A percentile compares a stretch with the other conserved stretches of the same genome.
phyloP scores from a whole-genome alignment of 202 grass and related monocot species.

The Sporobolus alterniflorus region DNA sequence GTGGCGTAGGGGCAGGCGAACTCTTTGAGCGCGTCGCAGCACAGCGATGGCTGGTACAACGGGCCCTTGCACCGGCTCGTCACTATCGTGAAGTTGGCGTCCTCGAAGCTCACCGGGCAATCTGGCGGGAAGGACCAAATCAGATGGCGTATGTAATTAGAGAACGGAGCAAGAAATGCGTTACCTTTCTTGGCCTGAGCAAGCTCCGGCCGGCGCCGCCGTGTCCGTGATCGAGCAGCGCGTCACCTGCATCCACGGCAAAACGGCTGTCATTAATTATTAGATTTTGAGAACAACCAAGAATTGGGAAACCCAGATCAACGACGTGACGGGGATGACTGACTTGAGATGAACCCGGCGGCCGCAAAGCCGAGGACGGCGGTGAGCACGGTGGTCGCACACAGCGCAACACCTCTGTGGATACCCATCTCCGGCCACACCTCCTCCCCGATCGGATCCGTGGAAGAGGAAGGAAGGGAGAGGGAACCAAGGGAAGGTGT shows the following conservation, averaged over 20 bases:
- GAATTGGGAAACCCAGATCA: background rate
- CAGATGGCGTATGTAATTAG: background rate
- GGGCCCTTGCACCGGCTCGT: constrained; percentile 12
- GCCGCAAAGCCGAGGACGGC: constrained; percentile 23
- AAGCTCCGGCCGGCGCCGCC: constrained; percentile 72
- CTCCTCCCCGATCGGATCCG: constrained; percentile 7
- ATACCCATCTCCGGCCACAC: constrained; percentile 45
- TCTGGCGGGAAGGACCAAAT: background rate
- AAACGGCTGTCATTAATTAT: background rate
- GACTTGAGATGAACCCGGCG: constrained; percentile 73
- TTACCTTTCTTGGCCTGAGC: constrained; percentile 79
- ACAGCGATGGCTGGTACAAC: too few relatives aligned
- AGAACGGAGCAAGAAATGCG: background rate
- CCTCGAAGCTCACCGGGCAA: constrained; percentile 66
- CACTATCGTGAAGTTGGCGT: constrained; percentile 81
- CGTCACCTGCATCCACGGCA: constrained; percentile 56
- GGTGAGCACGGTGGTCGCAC: constrained; percentile 42
- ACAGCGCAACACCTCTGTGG: constrained; percentile 15
- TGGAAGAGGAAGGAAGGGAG: constrained; percentile 4
- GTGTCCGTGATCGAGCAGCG: constrained; percentile 31
- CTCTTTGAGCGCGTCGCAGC: constrained; percentile 34
- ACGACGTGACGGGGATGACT: background rate
- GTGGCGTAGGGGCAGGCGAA: constrained; percentile 70
- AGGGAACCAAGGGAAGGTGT: background rate
- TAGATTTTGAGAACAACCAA: background rate